A percentile compares a stretch with the other conserved stretches of the same genome.
These are phyloP conservation scores for Entomophthora muscae DNA, from an alignment of 371 early-diverging fungal species.

Conservation along the genomic window DNA sequence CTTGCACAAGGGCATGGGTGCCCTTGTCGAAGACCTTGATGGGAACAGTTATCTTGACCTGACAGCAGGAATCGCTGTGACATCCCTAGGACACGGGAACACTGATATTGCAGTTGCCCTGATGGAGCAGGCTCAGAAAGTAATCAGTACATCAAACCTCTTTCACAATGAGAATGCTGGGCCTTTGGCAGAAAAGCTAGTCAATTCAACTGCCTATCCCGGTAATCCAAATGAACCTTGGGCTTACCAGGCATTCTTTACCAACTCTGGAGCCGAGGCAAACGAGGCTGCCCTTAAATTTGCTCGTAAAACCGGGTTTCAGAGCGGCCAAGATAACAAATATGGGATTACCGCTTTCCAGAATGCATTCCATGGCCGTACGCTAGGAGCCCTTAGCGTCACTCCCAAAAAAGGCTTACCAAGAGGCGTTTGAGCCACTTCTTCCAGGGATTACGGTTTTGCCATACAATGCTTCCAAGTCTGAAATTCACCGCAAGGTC, in stretches of 20 bases:
- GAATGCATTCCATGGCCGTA: slow-evolving; percentile 87
- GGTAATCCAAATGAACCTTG: not conserved
- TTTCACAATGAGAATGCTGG: slow-evolving; percentile 66
- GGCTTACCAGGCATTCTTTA: slow-evolving; percentile 52
- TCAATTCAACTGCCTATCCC: slow-evolving; percentile 24
- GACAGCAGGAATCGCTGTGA: slow-evolving; percentile 80
- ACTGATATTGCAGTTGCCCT: slow-evolving; percentile 40
- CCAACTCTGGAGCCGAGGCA: slow-evolving; percentile 85
- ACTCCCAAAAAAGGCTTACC: slow-evolving; percentile 83
- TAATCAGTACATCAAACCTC: slow-evolving; percentile 72
- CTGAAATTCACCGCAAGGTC: slow-evolving; percentile 17
- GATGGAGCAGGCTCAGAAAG: slow-evolving; percentile 52
- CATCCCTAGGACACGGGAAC: slow-evolving; percentile 71
- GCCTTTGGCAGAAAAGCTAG: slow-evolving; percentile 42
- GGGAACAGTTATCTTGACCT: slow-evolving; percentile 63
- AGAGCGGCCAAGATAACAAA: slow-evolving; percentile 16
- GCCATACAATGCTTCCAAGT: slow-evolving; percentile 48
- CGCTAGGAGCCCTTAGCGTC: slow-evolving; percentile 82
- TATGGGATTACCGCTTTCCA: slow-evolving; percentile 58
- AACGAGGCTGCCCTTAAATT: slow-evolving; percentile 89
- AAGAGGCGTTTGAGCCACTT: slow-evolving; percentile 74
- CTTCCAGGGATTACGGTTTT: slow-evolving; percentile 61
- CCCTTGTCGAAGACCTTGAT: slow-evolving; percentile 43
- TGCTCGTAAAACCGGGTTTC: slow-evolving; percentile 65
- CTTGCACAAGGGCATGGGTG: slow-evolving; percentile 54